Conservation (phyloP, 345 rosid species). For the Gossypium turneri region DNA sequence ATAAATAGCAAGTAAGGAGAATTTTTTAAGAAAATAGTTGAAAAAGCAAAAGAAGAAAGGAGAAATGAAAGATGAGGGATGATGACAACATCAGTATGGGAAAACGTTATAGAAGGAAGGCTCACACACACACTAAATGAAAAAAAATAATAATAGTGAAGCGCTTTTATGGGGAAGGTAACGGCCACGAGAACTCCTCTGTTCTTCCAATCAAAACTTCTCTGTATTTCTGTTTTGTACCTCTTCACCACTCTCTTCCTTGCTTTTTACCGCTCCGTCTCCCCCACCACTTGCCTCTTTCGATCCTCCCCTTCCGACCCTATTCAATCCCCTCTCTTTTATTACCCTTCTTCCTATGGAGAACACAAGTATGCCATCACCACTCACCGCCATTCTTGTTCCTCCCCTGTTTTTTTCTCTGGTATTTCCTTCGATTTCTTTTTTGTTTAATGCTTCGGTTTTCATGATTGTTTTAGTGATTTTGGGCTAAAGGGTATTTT, state of each 20-base stretch:
- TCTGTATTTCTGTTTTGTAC: constrained; percentile 76
- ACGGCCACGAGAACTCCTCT: constrained; percentile 33
- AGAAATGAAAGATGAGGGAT: background rate
- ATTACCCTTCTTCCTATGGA: constrained; percentile 75
- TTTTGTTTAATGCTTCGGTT: background rate
- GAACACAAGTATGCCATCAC: constrained; percentile 80
- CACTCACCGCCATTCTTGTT: constrained; percentile 57
- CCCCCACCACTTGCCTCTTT: constrained; percentile 59
- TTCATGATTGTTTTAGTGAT: background rate
- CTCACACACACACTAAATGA: background rate
- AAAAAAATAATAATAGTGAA: background rate
- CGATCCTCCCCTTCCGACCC: constrained; percentile 75
- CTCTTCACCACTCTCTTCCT: constrained; percentile 53
- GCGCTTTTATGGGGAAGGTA: constrained; percentile 14
- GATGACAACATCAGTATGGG: background rate
- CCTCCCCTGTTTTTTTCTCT: constrained; percentile 63
- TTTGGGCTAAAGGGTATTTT: background rate
- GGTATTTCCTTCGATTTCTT: constrained; percentile 23
- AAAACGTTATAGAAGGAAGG: background rate
- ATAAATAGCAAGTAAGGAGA: too few relatives aligned
- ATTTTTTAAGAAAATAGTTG: background rate
- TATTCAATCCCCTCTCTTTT: constrained; percentile 55
- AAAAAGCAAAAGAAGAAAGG: background rate
- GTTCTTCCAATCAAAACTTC: constrained; percentile 63
- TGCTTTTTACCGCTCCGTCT: constrained; percentile 43